Evolutionary conservation across 805 yeast genomes (phyloP).

Genomic region (Nakazawaea pomicola): DNA sequence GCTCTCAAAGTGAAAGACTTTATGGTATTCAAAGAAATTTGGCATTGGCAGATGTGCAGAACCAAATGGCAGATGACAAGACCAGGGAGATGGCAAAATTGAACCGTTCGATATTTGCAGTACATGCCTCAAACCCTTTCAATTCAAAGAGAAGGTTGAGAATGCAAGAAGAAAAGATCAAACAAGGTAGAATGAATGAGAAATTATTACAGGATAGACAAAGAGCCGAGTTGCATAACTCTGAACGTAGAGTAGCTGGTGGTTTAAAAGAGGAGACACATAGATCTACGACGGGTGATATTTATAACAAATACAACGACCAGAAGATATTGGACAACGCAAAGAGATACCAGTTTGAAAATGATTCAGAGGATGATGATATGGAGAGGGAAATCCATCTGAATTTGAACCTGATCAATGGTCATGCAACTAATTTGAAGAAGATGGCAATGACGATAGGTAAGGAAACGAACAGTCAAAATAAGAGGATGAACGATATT

Average conservation of each 20-base stretch:
- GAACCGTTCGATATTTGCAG: constrained; percentile 77
- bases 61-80: constrained; percentile 75
- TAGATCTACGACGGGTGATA: constrained; percentile 21
- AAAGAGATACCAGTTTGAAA: constrained; percentile 73
- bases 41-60: constrained; percentile 75
- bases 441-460: constrained; percentile 68
- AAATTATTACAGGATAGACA: constrained; percentile 48
- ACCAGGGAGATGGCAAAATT: constrained; percentile 74
- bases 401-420: constrained; percentile 74
- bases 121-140: constrained; percentile 82
- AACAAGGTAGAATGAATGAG: constrained; percentile 32
- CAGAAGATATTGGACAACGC: constrained; percentile 54
- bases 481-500: constrained; percentile 63
- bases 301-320: constrained; percentile 41
- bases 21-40: constrained; percentile 76
- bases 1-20: constrained; percentile 86
- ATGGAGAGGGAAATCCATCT: constrained; percentile 83
- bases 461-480: constrained; percentile 76
- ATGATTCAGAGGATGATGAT: constrained; percentile 89
- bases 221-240: constrained; percentile 51
- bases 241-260: constrained; percentile 63
- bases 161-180: constrained; percentile 67
- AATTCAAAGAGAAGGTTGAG: constrained; percentile 71
- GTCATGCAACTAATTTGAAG: constrained; percentile 64
- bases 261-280: constrained; percentile 46